Conservation (phyloP, 225 moss, liverwort and hornwort genomes). For the Rhytidiadelphus loreus region DNA sequence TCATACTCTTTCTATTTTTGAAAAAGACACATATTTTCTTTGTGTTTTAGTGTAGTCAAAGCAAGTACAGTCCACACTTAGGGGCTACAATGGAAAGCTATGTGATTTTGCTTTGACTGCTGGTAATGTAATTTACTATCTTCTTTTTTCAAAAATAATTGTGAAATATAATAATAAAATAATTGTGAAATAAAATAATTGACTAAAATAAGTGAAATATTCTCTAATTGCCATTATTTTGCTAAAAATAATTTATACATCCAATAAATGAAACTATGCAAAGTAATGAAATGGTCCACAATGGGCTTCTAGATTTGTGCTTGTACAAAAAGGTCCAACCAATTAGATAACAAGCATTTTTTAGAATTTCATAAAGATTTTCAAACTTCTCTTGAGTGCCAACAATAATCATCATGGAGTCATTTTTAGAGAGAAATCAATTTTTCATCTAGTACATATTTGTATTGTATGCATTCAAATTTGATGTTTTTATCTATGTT, state of each 20-base stretch:
- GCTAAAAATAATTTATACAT: background rate
- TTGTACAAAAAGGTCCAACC: background rate
- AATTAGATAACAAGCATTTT: background rate
- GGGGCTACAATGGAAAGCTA: background rate
- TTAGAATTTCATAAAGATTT: background rate
- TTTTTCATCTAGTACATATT: background rate
- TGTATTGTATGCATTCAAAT: background rate
- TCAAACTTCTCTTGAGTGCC: background rate
- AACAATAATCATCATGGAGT: background rate
- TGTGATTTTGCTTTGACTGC: background rate
- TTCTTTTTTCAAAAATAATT: background rate
- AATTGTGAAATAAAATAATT: background rate
- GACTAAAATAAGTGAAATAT: background rate
- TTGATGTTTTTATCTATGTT: rapidly evolving
- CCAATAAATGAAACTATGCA: background rate
- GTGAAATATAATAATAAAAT: background rate
- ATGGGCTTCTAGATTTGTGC: background rate
- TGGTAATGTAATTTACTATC: background rate
- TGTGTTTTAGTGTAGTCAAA: too few relatives aligned
- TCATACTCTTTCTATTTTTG: background rate
- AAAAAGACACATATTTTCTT: too few relatives aligned
- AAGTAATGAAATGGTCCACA: background rate
- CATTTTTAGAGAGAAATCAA: background rate
- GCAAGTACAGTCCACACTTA: background rate
- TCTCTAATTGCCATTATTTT: background rate